Base-by-base conservation (phyloP, 176 grass and related monocot genomes). In the Bolboschoenus planiculmis region DNA sequence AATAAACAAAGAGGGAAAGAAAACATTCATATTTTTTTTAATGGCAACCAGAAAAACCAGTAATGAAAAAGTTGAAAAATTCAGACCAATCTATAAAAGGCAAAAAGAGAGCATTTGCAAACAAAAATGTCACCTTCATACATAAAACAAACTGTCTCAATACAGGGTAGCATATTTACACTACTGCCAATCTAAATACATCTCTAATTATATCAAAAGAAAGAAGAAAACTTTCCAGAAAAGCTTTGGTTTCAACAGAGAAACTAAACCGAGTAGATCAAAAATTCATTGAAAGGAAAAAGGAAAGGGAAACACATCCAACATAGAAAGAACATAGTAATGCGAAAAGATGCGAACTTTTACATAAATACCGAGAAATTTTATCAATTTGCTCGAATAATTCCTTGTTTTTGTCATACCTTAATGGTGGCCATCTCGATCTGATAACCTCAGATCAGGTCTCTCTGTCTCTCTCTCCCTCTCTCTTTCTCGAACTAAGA, bases 351-450 rank as follows among this genome's bases (percentile, higher is more conserved):
- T 77, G 30, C n/a, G n/a, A 4, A 85, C 23, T 27, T 30, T 78
- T 61, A 40, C 83, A 58, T 48, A 10, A 53, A 55, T 54, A 55
- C 74, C 44, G 21, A 51, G 14, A 8, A 42, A 80, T 7, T 27
- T 56, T 31, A 18, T n/a, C 20, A 82, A 65, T 46, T 62, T 48
- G 0, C 46, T 35, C 2, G n/a, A 15, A 62, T 33, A 82, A 82
- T 42, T 50, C 56, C 42, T 44, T 16, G 35, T 1, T 82, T 21
- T 64, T 18, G 13, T 7, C 37, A 20, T 62, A 82, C 79, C 79
- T 82, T 82, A 36, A 82, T 82, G 42, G 53, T 68, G 30, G 73
- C 71, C 84, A 85, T 85, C 84, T 85, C 73, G 84, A 67, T 66
- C 61, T 78, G 27, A 65, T 42, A 57, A 78, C 42, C 40, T 80